Percentiles rank a stretch among this genome's conserved stretches.
phyloP scores from a whole-genome alignment of 495 filamentous ascomycete species.

The Oleoguttula mirabilis region DNA sequence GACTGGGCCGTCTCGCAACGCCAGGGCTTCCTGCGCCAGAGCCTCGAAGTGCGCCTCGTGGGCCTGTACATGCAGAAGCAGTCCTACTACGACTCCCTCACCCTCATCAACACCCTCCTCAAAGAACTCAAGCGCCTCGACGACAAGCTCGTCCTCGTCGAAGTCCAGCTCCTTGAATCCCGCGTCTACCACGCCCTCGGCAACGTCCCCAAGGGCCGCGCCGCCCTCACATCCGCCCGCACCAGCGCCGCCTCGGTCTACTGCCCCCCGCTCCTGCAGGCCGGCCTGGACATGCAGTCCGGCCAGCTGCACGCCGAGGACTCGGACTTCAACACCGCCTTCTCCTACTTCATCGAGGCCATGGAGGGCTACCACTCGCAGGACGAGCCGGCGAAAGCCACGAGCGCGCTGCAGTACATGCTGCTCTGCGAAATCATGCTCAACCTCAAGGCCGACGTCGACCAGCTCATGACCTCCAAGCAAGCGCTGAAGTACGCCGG shows the following conservation, averaged over 20 bases:
- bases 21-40: constrained; percentile 90
- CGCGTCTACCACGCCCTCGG: constrained; percentile 94
- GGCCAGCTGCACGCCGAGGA: constrained; percentile 98
- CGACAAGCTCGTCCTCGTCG: constrained; percentile 96
- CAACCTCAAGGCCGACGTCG: constrained; percentile 91
- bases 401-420: constrained; percentile 96
- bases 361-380: constrained; percentile 92
- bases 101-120: constrained; percentile 87
- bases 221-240: constrained; percentile 83
- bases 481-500: constrained; percentile 92
- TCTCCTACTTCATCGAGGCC: constrained; percentile 97
- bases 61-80: constrained; percentile 90
- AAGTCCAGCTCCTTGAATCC: constrained; percentile 94
- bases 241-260: constrained; percentile 95
- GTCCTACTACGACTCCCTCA: constrained; percentile 91
- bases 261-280: constrained; percentile 88
- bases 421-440: constrained; percentile 99
- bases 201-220: constrained; percentile 91
- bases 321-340: constrained; percentile 96
- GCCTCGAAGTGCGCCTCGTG: constrained; percentile 92
- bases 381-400: constrained; percentile 73
- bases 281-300: constrained; percentile 95
- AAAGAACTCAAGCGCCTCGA: constrained; percentile 94
- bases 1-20: constrained; percentile 94
- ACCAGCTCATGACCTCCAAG: constrained; percentile 81